Evolutionary conservation across 2,329 filamentous ascomycete genomes (phyloP).

Genomic region (Rhinocladiella mackenziei): DNA sequence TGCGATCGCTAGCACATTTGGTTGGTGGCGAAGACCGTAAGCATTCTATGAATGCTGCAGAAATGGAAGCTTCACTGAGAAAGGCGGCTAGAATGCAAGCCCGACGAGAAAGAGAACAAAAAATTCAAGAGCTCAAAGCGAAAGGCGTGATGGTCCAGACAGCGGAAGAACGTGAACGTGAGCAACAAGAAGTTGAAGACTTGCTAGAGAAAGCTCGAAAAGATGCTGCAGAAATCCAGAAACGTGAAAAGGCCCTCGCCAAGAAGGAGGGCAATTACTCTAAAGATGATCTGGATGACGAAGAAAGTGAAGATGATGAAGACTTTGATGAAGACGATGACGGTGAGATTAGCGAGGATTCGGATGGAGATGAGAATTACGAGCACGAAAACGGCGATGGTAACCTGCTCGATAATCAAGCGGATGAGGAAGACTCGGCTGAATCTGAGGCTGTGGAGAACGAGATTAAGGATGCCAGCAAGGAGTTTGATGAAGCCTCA

Average conservation of each 20-base stretch:
- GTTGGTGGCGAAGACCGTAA: slow-evolving; percentile 52
- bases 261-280: slow-evolving; percentile 58
- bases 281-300: slow-evolving; percentile 47
- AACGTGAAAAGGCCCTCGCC: slow-evolving; percentile 68
- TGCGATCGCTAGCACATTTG: slow-evolving; percentile 72
- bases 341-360: slow-evolving; percentile 33
- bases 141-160: slow-evolving; percentile 80
- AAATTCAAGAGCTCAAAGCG: slow-evolving; percentile 69
- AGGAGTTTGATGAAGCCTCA: slow-evolving; percentile 42
- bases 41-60: slow-evolving; percentile 61
- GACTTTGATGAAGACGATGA: slow-evolving; percentile 45
- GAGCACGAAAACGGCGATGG: slow-evolving; percentile 27
- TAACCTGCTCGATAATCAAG: slow-evolving; percentile 30
- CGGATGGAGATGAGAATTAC: slow-evolving; percentile 36
- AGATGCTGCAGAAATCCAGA: slow-evolving; percentile 74
- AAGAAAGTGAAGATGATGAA: slow-evolving; percentile 54
- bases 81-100: slow-evolving; percentile 76
- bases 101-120: slow-evolving; percentile 68
- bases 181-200: slow-evolving; percentile 80
- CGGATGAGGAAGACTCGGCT: slow-evolving; percentile 45
- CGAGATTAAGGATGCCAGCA: slow-evolving; percentile 29
- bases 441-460: slow-evolving; percentile 29
- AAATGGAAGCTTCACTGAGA: slow-evolving; percentile 66
- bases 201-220: slow-evolving; percentile 77
- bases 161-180: slow-evolving; percentile 76